Evolutionary conservation across 2,329 filamentous ascomycete species (phyloP), one percentile per base, ranked within the genome.

Genomic region (Botrytis paeoniae): DNA sequence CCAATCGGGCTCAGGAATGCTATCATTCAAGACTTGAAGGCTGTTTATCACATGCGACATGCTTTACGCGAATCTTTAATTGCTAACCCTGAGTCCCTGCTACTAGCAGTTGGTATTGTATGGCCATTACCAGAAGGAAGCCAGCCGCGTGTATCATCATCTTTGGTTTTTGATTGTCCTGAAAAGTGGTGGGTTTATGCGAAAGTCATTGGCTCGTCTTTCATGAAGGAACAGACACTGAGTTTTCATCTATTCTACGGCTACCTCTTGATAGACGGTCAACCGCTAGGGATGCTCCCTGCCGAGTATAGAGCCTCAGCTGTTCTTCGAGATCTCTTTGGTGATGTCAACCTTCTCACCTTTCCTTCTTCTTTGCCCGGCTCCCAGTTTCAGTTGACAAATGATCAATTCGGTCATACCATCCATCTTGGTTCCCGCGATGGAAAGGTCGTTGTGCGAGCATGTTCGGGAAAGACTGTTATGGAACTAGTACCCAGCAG

Each of bases 361-460:
- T 87, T 80, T 32, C 86, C 89, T 0, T 91, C 89, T 0, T 72
- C 75, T 0, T 74, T 88, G 0, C 79, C 77, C 0, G 88, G 86
- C 0, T 89, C 92, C 86, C 83, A 83, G 0, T 86, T 89, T 72
- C 81, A 82, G 35, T 48, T 78, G 8, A 82, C 82, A 71, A 72
- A 80, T 79, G 1, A 73, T 54, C 80, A 83, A 25, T 73, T 82
- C 1, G 81, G 78, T 0, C 83, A 86, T 75, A 76, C 83, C 2
- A 80, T 92, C 1, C 88, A 92, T 77, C 77, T 92, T 59, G 89
- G 89, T 0, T 83, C 85, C 25, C 82, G 85, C 0, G 73, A 81
- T 1, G 77, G 78, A 0, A 41, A 74, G 0, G 76, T 87, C 0
- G 76, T 89, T 0, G 83, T 91, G 5, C 82, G 83, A 48, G 85